Evolutionary conservation across 352 stramenopile species (phyloP), one percentile per base, ranked within the genome.

Genomic region (Phytopythium litorale): DNA sequence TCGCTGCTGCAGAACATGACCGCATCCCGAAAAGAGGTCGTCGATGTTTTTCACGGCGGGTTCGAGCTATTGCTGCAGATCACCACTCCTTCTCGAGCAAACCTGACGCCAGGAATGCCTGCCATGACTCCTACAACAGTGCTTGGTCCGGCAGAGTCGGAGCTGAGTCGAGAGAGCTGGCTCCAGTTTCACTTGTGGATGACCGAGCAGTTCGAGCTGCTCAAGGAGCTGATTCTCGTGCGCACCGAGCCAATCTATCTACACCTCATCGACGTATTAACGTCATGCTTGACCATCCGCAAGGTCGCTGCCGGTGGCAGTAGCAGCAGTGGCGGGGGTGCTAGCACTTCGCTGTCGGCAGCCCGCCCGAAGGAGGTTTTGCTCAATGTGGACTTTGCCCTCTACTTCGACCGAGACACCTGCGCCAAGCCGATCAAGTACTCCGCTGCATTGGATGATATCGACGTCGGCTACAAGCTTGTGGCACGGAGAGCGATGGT

Each of bases 141-240:
- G 9, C 13, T 15, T 15, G 35, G 11, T 23, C 55, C 49, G 62
- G 51, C 52, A 57, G 60, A 28, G 21, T 60, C 33, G 52, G 50
- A 16, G 21, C 33, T 76, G 0, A 89, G 74, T 30, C 70, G 76
- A 56, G 79, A 91, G 15, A 84, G 73, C 21, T 91, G 82, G 82
- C 67, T 87, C 13, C 76, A 89, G 50, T 94, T 94, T 48, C 80
- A 88, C n/a, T 64, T 81, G n/a, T 94, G 84, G 84, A 65, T 94
- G 13, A 85, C 76, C 1, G 81, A 89, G 23, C 84, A 91, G 45
- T 73, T 73, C 28, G 63, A 78, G 9, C 55, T 88, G 4, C 67
- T 94, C 12, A 78, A 84, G n/a, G 82, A 94, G 40, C 37, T 92
- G 19, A 78, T 94, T n/a, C 19, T 91, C 18, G 55, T 71, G 7